Base-by-base conservation (phyloP, 805 yeast genomes). In the Spencermartinsiella europaea region DNA sequence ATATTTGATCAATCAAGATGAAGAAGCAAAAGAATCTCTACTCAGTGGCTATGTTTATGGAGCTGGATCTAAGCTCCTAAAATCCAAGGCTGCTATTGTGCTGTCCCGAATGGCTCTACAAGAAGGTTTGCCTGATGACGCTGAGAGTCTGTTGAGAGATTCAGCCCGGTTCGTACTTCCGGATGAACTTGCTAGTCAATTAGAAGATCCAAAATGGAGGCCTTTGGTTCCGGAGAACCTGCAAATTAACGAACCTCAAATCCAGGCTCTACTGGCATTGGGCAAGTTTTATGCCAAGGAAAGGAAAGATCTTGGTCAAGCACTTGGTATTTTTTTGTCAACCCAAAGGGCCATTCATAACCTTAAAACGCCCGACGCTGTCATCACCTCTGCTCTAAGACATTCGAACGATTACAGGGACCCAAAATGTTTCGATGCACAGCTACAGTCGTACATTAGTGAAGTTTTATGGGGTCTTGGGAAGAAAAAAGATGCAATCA, bases 391-490 rank as follows among this genome's bases (percentile, higher is more conserved):
- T 25, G 31, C 31, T 25, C 31, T 7, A 7, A 8, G 34, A 15
- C 16, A 8, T 5, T 8, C 8, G 15, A 16, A 17, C 20, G 8
- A n/a, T 8, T 19, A 27, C n/a, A 39, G 22, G 25, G 19, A 15
- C 14, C 42, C 35, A 7, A 36, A 42, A 4, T 57, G 61, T 38
- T 48, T 34, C 8, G 49, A 48, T 21, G 45, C 55, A 4, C n/a
- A 46, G 8, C 22, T 46, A 15, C 45, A 46, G 50, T 47, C 57
- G 4, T 51, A 54, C 46, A 54, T 59, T 28, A 46, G 59, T 7
- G 63, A 59, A 40, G 46, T 57, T 5, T 36, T 59, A 20, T 59
- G 63, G 63, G 54, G 54, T 1, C 19, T 51, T 12, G 54, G 55
- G 5, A 35, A 47, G 7, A 37, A 40, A 20, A 27, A 41, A 14